These are phyloP conservation scores for Neonectria ditissima DNA, from an alignment of 2,329 filamentous ascomycete species.

Conservation along the genomic window DNA sequence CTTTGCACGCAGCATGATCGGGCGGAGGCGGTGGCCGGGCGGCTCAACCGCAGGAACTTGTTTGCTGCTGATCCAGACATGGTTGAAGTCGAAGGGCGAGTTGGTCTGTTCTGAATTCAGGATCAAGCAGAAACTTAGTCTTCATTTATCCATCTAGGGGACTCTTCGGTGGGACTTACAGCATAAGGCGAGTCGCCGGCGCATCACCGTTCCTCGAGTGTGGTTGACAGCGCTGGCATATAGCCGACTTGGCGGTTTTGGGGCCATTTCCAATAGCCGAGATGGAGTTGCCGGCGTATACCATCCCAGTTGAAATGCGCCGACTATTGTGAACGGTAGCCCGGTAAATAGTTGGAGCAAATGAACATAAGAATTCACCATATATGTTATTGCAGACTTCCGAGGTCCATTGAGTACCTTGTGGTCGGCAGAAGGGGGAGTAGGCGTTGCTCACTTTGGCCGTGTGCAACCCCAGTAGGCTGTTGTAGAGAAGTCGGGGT, in stretches of 20 bases:
- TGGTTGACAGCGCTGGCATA: constrained; percentile 11
- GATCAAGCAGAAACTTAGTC: background rate
- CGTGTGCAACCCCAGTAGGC: background rate
- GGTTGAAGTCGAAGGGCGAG: background rate
- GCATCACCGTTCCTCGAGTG: background rate
- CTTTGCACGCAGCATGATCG: background rate
- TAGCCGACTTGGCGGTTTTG: constrained; percentile 23
- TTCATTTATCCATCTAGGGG: constrained; percentile 25
- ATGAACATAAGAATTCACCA: background rate
- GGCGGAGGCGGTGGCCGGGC: constrained; percentile 18
- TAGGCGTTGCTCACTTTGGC: background rate
- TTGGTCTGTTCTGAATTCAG: background rate
- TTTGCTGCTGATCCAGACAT: constrained; percentile 31
- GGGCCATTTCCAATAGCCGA: constrained; percentile 21
- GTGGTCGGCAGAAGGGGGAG: background rate
- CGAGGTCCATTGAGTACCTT: background rate
- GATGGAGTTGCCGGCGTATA: background rate
- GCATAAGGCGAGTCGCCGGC: constrained; percentile 11
- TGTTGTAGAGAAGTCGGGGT: too few species aligned
- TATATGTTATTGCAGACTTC: background rate
- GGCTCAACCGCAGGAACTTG: constrained; percentile 27
- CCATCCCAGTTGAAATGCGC: background rate
- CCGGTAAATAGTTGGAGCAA: background rate
- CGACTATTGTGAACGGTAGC: background rate
- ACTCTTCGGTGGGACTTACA: constrained; percentile 14